Evolutionary conservation across 768 basidiomycete species (phyloP), one percentile per base, ranked within the genome.

Genomic region (button mushroom (Agaricus bisporus)): DNA sequence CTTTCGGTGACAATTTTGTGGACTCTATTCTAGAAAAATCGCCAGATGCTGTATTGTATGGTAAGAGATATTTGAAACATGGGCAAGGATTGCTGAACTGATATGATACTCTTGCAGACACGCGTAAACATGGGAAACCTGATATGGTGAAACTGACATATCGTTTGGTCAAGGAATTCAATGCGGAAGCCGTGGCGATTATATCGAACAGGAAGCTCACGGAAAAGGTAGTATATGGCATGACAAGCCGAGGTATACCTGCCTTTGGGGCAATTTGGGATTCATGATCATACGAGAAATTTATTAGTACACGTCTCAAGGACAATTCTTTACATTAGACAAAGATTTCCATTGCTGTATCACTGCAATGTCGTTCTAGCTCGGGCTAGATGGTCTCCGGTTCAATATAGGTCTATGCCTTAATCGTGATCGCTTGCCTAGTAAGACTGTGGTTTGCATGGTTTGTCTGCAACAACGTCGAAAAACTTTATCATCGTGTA

Each of bases 231-330:
- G 80, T 82, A 26, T 82, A 81, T 60, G 80, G 79, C 15, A 77
- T 80, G 75, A 77, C 74, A 70, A 79, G 76, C 59, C 62, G 80
- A 53, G 80, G 80, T 2, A 80, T 82, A 49, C 79, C 80, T n/a
- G 79, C 80, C 3, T 83, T 80, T 56, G 80, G 80, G 25, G 78
- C 80, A 6, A 81, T 81, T 56, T 83, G 78, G 78, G 79, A 83
- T 61, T 81, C 79, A 5, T 82, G 59, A 62, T 55, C 25, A 14
- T 4, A 26, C 7, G 32, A 32, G 22, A 22, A 22, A 22, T 2
- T 22, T 4, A 22, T 22, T 22, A 4, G 22, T 22, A 22, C 22
- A 22, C 22, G 22, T 22, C 22, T 22, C 4, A 22, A 22, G 22
- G 2, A 22, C 4, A 22, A 22, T 6, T 32, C 32, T 32, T 32